These are phyloP conservation scores for Pyrenophora teres DNA, from an alignment of 2,329 filamentous ascomycete species.

Conservation along the genomic window DNA sequence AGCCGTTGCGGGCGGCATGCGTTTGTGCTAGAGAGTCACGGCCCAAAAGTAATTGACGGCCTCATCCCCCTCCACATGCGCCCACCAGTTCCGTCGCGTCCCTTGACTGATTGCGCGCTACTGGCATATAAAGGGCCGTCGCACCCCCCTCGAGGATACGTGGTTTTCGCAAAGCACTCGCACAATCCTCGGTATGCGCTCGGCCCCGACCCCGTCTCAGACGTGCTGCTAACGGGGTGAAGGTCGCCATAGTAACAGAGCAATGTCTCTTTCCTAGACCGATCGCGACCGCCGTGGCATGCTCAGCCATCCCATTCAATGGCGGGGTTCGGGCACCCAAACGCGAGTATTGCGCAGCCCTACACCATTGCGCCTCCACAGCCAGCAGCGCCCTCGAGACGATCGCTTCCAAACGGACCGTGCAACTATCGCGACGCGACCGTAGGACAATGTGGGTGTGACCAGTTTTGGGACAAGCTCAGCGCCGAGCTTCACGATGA, in stretches of 20 bases:
- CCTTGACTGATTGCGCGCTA: constrained; percentile 19
- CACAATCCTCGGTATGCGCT: constrained; percentile 38
- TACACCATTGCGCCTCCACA: constrained; percentile 21
- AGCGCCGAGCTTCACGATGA: constrained; percentile 41
- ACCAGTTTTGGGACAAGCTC: constrained; percentile 55
- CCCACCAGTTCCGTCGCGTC: constrained; percentile 20
- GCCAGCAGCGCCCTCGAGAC: constrained; percentile 26
- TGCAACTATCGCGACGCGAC: constrained; percentile 59
- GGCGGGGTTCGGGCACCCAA: constrained; percentile 40
- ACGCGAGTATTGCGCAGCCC: constrained; percentile 25
- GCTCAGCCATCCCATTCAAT: constrained; percentile 41
- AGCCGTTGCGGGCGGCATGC: constrained; percentile 19
- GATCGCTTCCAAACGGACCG: constrained; percentile 54
- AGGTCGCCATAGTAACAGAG: constrained; percentile 26
- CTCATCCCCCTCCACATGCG: constrained; percentile 27
- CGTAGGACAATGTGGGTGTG: constrained; percentile 57
- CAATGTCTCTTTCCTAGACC: constrained; percentile 39
- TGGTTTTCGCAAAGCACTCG: constrained; percentile 27
- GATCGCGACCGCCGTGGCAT: constrained; percentile 39
- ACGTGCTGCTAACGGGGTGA: constrained; percentile 31
- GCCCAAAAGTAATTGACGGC: constrained; percentile 25
- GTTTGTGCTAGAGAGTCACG: constrained; percentile 36
- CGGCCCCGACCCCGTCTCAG: constrained; percentile 18
- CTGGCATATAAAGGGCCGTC: constrained; percentile 23
- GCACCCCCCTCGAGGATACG: constrained; percentile 12